Base-by-base conservation (phyloP, 805 yeast genomes). In the Phaffomyces antillensis region DNA sequence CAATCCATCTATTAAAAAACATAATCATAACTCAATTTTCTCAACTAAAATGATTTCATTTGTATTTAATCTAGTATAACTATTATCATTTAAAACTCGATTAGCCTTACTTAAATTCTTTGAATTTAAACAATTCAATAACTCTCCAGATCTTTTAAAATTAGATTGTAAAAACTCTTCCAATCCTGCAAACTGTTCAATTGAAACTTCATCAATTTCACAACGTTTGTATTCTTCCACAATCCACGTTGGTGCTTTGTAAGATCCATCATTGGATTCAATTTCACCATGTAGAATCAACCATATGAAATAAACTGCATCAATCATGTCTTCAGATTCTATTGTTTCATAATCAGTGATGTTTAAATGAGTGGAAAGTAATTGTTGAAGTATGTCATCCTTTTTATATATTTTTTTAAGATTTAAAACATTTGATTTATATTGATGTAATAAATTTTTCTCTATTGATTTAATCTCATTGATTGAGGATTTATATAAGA, bases 361-460 rank as follows among this genome's bases (percentile, higher is more conserved):
- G 6, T 83, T 83, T 47, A 79, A 65, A 0, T 71, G 58, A 3
- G 70, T 58, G 3, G 71, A 58, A 33, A 81, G 65, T 0, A 80
- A 65, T 39, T 73, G 71, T 26, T 66, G 63, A 52, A 79, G 72
- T n/a, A 54, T 51, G 4, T 58, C 49, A 54, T 84, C 90, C 37
- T 70, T 65, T 52, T 77, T 76, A 50, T 67, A 65, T 2, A 79
- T 71, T 42, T 70, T 65, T 52, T 77, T 76, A 45, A 81, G 65
- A 1, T 81, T 72, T 12, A 79, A 50, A 2, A 83, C 63, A 5
- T 50, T 40, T 1, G 47, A 24, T 54, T 76, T 79, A 53, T 72
- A 55, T 4, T 67, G 63, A 4, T 60, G 62, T 23, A 83, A 50
- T 37, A 75, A 45, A 3, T 54, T 54, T 55, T 81, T 83, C 52